Base-by-base conservation (phyloP, 2,329 filamentous ascomycete species). In the Diaporthe eres region DNA sequence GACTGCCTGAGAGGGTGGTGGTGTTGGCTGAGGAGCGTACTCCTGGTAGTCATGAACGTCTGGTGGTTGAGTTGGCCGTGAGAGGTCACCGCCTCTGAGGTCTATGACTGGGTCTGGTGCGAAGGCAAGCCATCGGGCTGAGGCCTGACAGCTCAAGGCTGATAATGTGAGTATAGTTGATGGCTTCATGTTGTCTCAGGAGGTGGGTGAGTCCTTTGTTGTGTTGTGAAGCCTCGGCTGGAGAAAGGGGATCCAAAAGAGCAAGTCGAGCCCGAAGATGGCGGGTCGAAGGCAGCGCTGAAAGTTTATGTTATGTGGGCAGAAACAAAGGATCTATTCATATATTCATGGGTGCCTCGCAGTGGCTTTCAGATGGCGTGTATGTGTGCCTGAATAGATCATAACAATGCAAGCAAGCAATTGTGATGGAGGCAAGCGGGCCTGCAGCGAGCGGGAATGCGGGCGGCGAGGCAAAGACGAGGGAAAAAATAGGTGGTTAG, bases 1-100 rank as follows among this genome's bases (percentile, higher is more conserved):
- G 5, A 77, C 74, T 9, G 71, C 74, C 10, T 79, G 61, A 4
- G 77, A 72, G 22, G 72, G 72, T 22, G 76, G 75, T 71, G 44
- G 61, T 37, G 75, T 76, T 55, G 72, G 63, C 31, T 73, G 34
- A 19, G 76, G 75, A 31, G 28, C 71, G 28, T 68, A 58, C 12
- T 49, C 42, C 13, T 49, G 55, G 28, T 67, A 61, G 49, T 53
- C 39, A 17, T 72, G 44, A 4, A 68, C 53, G 13, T 74, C 71
- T 44, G 60, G 15, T 25, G 72, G 57, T 31, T 72, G 65, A 15
- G 75, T 74, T 58, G 74, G 76, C 7, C 67, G 67, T 22, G 72
- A 39, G 22, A 71, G 60, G 75, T 73, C 71, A 34, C 34, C 72
- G 22, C 74, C 74, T 55, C 42, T 42, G 55, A 71, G 51, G 39